phyloP scores from a whole-genome alignment of 345 rosid genomes.

The Acer saccharum region DNA sequence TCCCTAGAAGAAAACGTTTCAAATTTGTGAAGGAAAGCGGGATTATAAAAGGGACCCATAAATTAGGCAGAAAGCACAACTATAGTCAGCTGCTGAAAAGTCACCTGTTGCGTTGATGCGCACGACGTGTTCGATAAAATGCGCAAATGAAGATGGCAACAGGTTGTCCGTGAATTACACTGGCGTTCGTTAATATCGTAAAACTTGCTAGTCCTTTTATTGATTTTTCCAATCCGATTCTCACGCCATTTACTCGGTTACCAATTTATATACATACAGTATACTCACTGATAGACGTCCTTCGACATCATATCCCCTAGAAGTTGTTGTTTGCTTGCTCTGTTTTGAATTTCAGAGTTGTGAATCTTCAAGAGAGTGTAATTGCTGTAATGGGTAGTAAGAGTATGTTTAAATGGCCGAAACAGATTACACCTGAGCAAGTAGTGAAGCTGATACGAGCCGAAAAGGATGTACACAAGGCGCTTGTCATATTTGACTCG shows the following conservation, averaged over 20 bases:
- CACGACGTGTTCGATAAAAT: constrained; percentile 14
- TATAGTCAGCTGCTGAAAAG: no score
- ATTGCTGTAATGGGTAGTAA: constrained; percentile 37
- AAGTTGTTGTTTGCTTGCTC: no score
- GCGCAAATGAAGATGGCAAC: neutral
- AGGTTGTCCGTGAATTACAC: neutral
- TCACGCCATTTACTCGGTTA: neutral
- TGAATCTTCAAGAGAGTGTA: constrained; percentile 13
- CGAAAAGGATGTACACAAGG: constrained; percentile 62
- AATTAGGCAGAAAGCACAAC: no score
- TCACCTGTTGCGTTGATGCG: neutral
- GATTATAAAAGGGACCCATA: no score
- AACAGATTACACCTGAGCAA: constrained; percentile 52
- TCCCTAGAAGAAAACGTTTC: no score
- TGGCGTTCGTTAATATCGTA: neutral
- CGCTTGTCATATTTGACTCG: constrained; percentile 59
- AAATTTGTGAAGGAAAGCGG: no score
- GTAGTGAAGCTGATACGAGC: constrained; percentile 64
- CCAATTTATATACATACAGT: neutral
- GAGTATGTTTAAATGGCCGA: constrained; percentile 61
- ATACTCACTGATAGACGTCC: no score
- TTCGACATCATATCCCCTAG: neutral
- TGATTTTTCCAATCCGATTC: no score
- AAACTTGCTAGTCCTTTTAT: neutral
- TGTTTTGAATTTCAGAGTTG: neutral